Base-by-base conservation (phyloP, 163 green algal genomes). In the Scenedesmus sp. region DNA sequence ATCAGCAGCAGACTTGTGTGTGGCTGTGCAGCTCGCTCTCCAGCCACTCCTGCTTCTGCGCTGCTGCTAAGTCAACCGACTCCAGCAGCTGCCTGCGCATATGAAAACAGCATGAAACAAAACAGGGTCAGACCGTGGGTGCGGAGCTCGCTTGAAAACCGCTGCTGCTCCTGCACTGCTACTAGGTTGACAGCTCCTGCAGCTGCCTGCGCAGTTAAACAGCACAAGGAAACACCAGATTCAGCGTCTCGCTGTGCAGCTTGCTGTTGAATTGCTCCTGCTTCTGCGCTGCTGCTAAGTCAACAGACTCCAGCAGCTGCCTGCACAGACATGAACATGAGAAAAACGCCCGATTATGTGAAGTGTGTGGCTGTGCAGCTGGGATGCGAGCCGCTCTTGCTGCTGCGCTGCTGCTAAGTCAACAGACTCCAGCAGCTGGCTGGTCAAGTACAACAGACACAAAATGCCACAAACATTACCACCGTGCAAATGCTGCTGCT, bases 241-340 rank as follows among this genome's bases (percentile, higher is more conserved):
- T 98, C n/a, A 84, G 96, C 92, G 97, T 98, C 94, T 95, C 96
- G 52, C 91, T 89, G 66, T 92, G 92, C 82, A 98, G 95, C 84
- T 97, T 94, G 26, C 60, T 62, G 88, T 98, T 96, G 23, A 98
- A 90, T 12, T 88, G 87, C 88, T 96, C 95, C 89, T 96, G 94
- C 73, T 86, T 93, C 23, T 89, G 26, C 0, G 66, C 77, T 1
- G 93, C 93, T 20, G 83, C 34, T 12, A 87, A 55, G 2, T 98
- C 95, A 23, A 93, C 90, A 20, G 89, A 60, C 0, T 97, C 95
- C 20, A 96, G 85, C 94, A 95, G 95, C 15, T 90, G 67, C 59
- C 95, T 97, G 84, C 73, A 74, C 13, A n/a, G 10, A 56, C 57
- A 20, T 34, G 87, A 52, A 26, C 0, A 74, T 6, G n/a, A 46